phyloP scores from a whole-genome alignment of 2,329 filamentous ascomycete genomes.

The Pestalotiopsis sp. region DNA sequence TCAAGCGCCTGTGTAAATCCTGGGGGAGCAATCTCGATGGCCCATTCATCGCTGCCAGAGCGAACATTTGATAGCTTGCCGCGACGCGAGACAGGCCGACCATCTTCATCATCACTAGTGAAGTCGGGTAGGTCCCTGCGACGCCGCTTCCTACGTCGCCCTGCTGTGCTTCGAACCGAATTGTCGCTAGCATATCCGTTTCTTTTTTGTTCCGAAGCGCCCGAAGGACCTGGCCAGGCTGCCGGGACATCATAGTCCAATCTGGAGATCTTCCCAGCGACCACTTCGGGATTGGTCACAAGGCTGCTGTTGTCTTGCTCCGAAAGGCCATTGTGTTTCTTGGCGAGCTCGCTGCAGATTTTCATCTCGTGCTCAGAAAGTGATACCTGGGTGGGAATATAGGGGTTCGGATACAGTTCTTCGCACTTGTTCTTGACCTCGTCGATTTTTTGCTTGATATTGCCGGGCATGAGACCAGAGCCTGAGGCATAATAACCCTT shows the following conservation, averaged over 20 bases:
- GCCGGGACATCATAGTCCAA: not conserved
- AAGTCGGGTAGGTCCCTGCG: not conserved
- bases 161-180: not conserved
- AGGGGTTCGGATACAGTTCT: conserved; percentile 14
- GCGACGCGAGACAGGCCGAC: not conserved
- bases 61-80: not conserved
- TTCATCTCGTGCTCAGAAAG: not conserved
- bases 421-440: conserved; percentile 14
- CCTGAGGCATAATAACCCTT: not conserved
- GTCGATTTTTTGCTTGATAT: not conserved
- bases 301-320: not conserved
- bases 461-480: not conserved
- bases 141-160: not conserved
- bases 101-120: not conserved
- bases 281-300: no score
- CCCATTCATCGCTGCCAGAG: not conserved
- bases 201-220: not conserved
- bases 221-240: not conserved
- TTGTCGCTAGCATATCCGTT: not conserved
- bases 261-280: not conserved
- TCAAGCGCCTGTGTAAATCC: conserved; percentile 3
- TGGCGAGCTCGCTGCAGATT: not conserved
- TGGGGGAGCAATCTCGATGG: not conserved
- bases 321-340: not conserved
- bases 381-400: conserved; percentile 12